Base-by-base conservation (phyloP, 2,329 filamentous ascomycete genomes). In the Cladophialophora carrionii region DNA sequence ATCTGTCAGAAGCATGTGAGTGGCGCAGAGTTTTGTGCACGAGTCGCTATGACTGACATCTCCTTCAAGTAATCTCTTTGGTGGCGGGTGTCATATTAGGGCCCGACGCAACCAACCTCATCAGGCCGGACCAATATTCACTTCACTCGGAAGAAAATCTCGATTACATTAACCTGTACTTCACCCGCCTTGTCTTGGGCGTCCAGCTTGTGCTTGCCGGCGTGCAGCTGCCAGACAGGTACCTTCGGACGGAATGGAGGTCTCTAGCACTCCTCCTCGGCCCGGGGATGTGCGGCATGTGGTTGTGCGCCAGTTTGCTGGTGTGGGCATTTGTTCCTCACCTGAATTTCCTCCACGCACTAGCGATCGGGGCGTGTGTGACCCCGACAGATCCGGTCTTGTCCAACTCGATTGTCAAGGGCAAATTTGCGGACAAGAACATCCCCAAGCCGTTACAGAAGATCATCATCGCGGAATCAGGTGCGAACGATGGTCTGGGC, bases 381-480 rank as follows among this genome's bases (percentile, higher is more conserved):
- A 95, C 93, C 2, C 93, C 92, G 0, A 96, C 93, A 0, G 93
- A 97, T 72, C 93, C 93, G 0, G 87, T 96, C 1, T 77, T 96
- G 43, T 94, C 90, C 17, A 94, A 95, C 69, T 90, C 90, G 2
- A 96, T 96, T 63, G 91, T 96, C 53, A 96, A 96, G 79, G 92
- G 92, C 34, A 93, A 91, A 72, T 97, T 96, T 74, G 93, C 93
- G 0, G 92, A 96, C 73, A 89, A 92, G 72, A 95, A 96, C 74
- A 88, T 96, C 20, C 92, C 93, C 0, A 88, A 87, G 63, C 85
- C 88, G 31, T 80, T 97, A 56, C 92, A 96, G 79, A 87, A 89
- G 69, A 91, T 92, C 71, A 90, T 92, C 73, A 84, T 90, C 56
- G 89, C 87, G 37, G 92, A 97, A 78, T 92, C 90, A 0, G 93